Evolutionary conservation across 805 yeast species (phyloP).

Genomic region (Pichia gijzeniarum): DNA sequence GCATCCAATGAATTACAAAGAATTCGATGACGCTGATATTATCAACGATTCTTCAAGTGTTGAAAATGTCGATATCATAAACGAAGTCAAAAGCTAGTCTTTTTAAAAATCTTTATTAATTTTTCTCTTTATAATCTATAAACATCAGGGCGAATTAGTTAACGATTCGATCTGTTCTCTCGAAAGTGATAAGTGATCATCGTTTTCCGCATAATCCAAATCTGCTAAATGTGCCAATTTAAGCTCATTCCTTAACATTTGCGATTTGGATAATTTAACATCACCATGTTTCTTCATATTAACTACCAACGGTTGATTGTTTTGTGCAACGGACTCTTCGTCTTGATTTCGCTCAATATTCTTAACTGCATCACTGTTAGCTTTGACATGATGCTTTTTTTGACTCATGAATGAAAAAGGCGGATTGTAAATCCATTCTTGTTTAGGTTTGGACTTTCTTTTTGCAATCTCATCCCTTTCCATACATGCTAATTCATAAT

Average conservation of each 20-base stretch:
- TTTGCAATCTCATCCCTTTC: constrained; percentile 27
- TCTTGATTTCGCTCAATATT: constrained; percentile 11
- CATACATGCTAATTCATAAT: constrained; percentile 28
- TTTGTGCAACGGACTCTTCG: constrained; percentile 28
- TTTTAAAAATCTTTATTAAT: background rate
- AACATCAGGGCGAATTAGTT: constrained; percentile 1
- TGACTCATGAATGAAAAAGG: constrained; percentile 19
- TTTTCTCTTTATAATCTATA: background rate
- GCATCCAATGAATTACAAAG: constrained; percentile 6
- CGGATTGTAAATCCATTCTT: constrained; percentile 23
- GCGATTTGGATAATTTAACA: constrained; percentile 3
- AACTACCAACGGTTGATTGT: constrained; percentile 20
- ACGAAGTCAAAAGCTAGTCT: background rate
- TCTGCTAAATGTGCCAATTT: constrained; percentile 18
- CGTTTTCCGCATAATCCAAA: constrained; percentile 1
- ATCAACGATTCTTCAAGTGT: background rate
- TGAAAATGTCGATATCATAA: background rate
- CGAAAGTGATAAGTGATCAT: background rate
- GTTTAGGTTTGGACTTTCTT: constrained; percentile 14
- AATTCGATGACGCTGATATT: background rate
- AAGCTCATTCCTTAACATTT: constrained; percentile 6
- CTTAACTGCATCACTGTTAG: constrained; percentile 5
- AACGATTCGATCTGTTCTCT: constrained; percentile 11
- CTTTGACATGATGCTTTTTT: constrained; percentile 12
- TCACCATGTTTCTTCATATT: background rate